These are phyloP conservation scores for Coemansia sp. DNA, from an alignment of 192 early-diverging fungal species.

Conservation along the genomic window DNA sequence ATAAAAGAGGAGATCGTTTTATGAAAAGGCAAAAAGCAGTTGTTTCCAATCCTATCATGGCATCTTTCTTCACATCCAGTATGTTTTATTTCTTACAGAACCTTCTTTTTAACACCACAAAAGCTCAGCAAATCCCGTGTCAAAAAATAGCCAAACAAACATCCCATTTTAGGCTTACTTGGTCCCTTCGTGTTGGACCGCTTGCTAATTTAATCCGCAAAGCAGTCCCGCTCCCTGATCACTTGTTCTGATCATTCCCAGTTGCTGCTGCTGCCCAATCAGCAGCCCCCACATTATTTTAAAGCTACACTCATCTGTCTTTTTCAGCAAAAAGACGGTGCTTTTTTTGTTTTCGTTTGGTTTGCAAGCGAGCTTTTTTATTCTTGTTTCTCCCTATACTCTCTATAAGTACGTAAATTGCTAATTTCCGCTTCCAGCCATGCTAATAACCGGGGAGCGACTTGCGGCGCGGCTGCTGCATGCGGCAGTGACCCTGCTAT, in stretches of 20 bases:
- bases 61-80: neutral
- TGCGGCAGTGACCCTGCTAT: slow-evolving; percentile 9
- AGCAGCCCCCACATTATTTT: slow-evolving; percentile 10
- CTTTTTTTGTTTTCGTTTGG: neutral
- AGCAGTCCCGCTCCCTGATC: slow-evolving; percentile 3
- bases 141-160: neutral
- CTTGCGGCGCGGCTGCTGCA: slow-evolving; percentile 17
- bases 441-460: slow-evolving; percentile 5
- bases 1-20: neutral
- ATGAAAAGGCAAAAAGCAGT: neutral
- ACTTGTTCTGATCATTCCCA: neutral
- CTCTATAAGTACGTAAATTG: no score
- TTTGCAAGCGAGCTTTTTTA: neutral
- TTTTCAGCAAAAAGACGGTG: neutral
- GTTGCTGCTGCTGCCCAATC: slow-evolving; percentile 19
- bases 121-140: neutral
- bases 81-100: neutral
- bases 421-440: no score
- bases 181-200: neutral
- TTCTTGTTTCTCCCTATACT: no score
- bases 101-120: neutral
- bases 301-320: neutral
- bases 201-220: neutral
- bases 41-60: neutral
- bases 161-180: neutral